These are phyloP conservation scores for Candida smagusa DNA, from an alignment of 1,139 yeast genomes.

Conservation along the genomic window DNA sequence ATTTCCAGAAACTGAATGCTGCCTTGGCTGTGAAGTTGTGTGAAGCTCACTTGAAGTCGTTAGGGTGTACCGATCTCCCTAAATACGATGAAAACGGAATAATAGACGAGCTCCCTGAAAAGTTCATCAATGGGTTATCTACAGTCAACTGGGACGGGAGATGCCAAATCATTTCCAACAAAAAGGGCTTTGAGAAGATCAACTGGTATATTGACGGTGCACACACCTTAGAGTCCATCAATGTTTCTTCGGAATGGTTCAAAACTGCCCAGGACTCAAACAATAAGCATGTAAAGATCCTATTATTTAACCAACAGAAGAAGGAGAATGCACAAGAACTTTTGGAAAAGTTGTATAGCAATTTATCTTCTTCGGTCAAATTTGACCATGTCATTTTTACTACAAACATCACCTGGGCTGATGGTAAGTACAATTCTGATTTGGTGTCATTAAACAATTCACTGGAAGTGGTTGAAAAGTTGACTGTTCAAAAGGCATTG, in stretches of 20 bases:
- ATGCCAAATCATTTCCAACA: constrained; percentile 66
- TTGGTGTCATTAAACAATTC: constrained; percentile 82
- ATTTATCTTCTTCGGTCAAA: constrained; percentile 28
- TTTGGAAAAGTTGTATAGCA: constrained; percentile 49
- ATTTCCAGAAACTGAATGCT: constrained; percentile 82
- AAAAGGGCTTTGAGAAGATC: constrained; percentile 39
- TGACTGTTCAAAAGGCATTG: constrained; percentile 77
- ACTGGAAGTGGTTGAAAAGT: constrained; percentile 63
- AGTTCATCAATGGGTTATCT: constrained; percentile 63
- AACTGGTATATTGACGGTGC: constrained; percentile 95
- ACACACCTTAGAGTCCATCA: constrained; percentile 84
- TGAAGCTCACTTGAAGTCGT: constrained; percentile 52
- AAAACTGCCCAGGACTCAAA: constrained; percentile 20
- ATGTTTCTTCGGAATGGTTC: constrained; percentile 82
- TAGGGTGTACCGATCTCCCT: constrained; percentile 35
- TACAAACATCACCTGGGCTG: constrained; percentile 88
- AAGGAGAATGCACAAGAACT: constrained; percentile 73
- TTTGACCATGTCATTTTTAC: constrained; percentile 83
- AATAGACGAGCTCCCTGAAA: constrained; percentile 45
- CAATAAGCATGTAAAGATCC: constrained; percentile 32
- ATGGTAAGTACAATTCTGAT: constrained; percentile 78
- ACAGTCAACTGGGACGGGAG: constrained; percentile 89
- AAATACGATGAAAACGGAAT: constrained; percentile 16
- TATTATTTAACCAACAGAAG: constrained; percentile 91
- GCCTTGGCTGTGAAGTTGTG: constrained; percentile 82